Base-by-base conservation (phyloP, 2,329 filamentous ascomycete genomes). In the Thermoascus crustaceus region DNA sequence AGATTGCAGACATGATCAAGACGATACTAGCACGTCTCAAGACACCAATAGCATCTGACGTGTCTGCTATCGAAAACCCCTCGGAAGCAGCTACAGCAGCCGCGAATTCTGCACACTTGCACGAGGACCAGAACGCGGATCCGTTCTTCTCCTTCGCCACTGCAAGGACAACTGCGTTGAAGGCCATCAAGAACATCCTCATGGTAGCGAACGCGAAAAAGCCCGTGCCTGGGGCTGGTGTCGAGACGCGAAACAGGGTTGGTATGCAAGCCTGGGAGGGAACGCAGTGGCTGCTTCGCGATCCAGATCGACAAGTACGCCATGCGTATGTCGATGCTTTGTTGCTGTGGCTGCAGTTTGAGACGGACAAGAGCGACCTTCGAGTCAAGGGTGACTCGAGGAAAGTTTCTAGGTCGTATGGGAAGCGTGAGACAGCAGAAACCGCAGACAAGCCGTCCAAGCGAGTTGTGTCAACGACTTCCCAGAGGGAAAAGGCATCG, bases 1-100 rank as follows among this genome's bases (percentile, higher is more conserved):
- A 98, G 60, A 85, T 96, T 37, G 80, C 84, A 1, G 91, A 98
- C 60, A 95, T 96, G 86, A 78, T 95, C 34, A 75, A 79, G 13
- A 78, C 85, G 1, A 80, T 96, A 29, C 66, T 96, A 10, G 66
- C 75, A 19, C 80, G 86, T 13, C 70, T 96, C 19, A 91, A 84
- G 58, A 85, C 87, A 3, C 65, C 68, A 7, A 42, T 55, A 10
- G 53, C 58, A 24, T 64, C 70, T 3, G 64, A 66, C 10, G 56
- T 67, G 9, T 53, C 68, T 4, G 66, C 66, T 4, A 63, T 67
- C 20, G 69, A 69, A 3, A 70, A 72, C 23, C 64, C 69, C 7
- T 36, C 40, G 30, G 68, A 76, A 41, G 69, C 72, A 3, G 55
- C 54, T 34, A 62, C 61, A 17, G 63, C 69, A n/a, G 61, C 71